A percentile compares a stretch with the other conserved stretches of the same genome.
Conservation (phyloP, 164 flowering plant genomes). For the grape (Vitis vinifera) region ASM3070453v1 NC_081817.1:1088001-1088500, state of each 20-base stretch:
- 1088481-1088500: no score
- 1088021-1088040: background rate
- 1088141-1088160: slow-evolving; percentile 19
- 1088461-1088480: no score
- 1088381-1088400: slow-evolving; percentile 4
- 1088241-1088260: background rate
- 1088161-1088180: slow-evolving; percentile 45
- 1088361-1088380: slow-evolving; percentile 32
- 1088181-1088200: slow-evolving; percentile 39
- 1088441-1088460: slow-evolving; percentile 14
- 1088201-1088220: slow-evolving; percentile 32
- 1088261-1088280: background rate
- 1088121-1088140: slow-evolving; percentile 38
- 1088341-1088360: slow-evolving; percentile 53
- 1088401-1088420: background rate
- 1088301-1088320: background rate
- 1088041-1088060: slow-evolving; percentile 22
- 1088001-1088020: no score
- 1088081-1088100: slow-evolving; percentile 12
- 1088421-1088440: slow-evolving; percentile 9
- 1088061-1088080: slow-evolving; percentile 13
- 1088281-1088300: no score
- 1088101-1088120: slow-evolving; percentile 21
- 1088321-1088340: slow-evolving; percentile 12
- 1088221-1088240: slow-evolving; percentile 20